phyloP scores from a whole-genome alignment of 2,329 filamentous ascomycete species.

The Aureobasidium lini region DNA sequence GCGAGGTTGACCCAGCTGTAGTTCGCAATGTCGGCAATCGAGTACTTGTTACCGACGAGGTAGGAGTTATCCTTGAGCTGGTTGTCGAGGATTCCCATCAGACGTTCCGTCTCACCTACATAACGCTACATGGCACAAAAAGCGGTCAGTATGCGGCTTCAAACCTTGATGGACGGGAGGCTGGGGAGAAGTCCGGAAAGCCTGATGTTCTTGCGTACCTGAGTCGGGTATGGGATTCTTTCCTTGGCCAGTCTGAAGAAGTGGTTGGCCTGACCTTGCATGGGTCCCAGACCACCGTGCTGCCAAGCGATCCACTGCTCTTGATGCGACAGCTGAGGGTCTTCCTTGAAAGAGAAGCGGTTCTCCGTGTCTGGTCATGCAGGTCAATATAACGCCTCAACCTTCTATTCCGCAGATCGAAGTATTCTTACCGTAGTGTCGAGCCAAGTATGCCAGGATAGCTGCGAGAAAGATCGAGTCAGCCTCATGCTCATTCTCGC shows the following conservation, averaged over 20 bases:
- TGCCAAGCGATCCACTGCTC: slow-evolving; percentile 56
- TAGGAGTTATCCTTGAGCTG: slow-evolving; percentile 35
- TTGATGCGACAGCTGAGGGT: slow-evolving; percentile 38
- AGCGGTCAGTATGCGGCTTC: background rate
- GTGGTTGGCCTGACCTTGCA: slow-evolving; percentile 33
- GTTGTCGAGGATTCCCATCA: slow-evolving; percentile 38
- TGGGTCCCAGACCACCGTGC: slow-evolving; percentile 36
- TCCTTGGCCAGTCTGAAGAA: slow-evolving; percentile 37
- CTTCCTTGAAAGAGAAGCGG: slow-evolving; percentile 40
- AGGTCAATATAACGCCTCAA: background rate
- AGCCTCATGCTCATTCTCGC: background rate
- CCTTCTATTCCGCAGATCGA: background rate
- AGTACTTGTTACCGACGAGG: slow-evolving; percentile 40
- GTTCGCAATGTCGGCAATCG: slow-evolving; percentile 40
- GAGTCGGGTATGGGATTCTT: slow-evolving; percentile 36
- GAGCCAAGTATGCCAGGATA: slow-evolving; percentile 38
- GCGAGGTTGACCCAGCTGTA: slow-evolving; percentile 38
- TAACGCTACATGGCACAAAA: slow-evolving; percentile 31
- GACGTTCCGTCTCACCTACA: slow-evolving; percentile 40
- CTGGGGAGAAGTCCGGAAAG: background rate
- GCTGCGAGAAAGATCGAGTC: slow-evolving; percentile 21
- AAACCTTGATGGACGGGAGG: background rate
- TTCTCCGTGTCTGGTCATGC: slow-evolving; percentile 30
- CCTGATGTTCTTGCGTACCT: background rate
- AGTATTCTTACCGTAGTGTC: slow-evolving; percentile 31